A percentile compares a stretch with the other conserved stretches of the same genome.
These are phyloP conservation scores for Fusarium oligoseptatum DNA, from an alignment of 2,329 filamentous ascomycete genomes.

Conservation along the genomic window DNA sequence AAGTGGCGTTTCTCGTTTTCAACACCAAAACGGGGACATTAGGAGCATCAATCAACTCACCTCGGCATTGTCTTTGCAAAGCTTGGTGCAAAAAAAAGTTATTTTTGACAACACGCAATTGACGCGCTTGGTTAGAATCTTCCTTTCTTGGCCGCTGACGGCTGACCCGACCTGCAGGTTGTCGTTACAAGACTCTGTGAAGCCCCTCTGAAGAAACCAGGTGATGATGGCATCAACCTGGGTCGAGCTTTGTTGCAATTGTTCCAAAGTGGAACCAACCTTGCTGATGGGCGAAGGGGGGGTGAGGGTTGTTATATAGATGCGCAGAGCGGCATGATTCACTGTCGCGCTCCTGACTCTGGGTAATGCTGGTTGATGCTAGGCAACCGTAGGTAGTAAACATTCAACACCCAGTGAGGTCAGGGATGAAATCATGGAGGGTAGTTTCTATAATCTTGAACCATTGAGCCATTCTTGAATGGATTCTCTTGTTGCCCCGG, in stretches of 20 bases:
- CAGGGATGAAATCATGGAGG: background rate
- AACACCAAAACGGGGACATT: constrained; percentile 11
- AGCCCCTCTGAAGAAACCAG: background rate
- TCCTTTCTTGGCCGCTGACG: background rate
- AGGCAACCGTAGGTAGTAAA: background rate
- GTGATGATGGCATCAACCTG: background rate
- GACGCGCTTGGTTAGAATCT: too few relatives aligned
- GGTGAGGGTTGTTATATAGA: background rate
- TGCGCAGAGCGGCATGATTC: background rate
- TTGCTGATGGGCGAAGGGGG: too few relatives aligned
- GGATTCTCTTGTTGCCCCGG: background rate
- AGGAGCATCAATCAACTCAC: constrained; percentile 6
- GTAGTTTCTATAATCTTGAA: accelerated
- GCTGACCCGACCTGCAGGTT: background rate
- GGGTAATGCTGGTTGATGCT: background rate
- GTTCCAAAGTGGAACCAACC: too few relatives aligned
- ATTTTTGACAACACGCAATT: background rate
- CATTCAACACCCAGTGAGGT: background rate
- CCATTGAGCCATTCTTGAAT: too few relatives aligned
- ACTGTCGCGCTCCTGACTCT: background rate
- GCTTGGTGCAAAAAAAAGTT: background rate
- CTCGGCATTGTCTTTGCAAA: background rate
- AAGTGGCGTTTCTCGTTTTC: constrained; percentile 14
- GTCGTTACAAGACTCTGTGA: too few relatives aligned
- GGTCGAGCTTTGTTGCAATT: background rate